Conservation (phyloP, 1,284 basidiomycete species). For the Malassezia pachydermatis region DNA sequence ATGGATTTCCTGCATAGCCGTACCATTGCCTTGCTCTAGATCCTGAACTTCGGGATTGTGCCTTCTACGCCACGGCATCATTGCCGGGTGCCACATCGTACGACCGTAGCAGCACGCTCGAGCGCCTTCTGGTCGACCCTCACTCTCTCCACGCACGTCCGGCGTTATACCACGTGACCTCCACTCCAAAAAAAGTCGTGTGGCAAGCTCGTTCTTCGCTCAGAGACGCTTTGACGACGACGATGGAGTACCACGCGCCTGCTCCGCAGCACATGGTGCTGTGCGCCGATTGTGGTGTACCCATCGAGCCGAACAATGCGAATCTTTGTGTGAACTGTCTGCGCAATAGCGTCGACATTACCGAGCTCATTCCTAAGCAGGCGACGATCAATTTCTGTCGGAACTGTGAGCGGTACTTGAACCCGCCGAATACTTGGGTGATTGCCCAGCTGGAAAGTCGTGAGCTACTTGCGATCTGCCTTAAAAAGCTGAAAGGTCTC, state of each 20-base stretch:
- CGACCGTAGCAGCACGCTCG: no score
- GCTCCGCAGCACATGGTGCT: conserved; percentile 46
- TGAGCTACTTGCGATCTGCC: conserved; percentile 64
- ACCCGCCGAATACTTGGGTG: conserved; percentile 79
- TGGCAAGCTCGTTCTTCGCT: neutral
- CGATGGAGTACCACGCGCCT: conserved; percentile 39
- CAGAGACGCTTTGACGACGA: neutral
- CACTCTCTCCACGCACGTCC: no score
- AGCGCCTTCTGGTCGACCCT: no score
- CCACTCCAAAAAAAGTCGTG: conserved; percentile 10
- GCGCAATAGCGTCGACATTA: conserved; percentile 86
- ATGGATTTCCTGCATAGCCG: no score
- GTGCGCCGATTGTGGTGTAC: conserved; percentile 59
- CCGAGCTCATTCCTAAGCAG: conserved; percentile 96
- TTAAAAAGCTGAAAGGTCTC: conserved; percentile 88
- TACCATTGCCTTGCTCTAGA: no score
- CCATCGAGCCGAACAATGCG: conserved; percentile 87
- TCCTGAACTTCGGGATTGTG: no score
- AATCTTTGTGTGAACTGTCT: conserved; percentile 89
- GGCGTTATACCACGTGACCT: no score
- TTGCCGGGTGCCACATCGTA: no score
- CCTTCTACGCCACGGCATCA: no score
- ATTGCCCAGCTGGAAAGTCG: conserved; percentile 79
- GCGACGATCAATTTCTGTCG: conserved; percentile 85
- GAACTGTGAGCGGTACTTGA: conserved; percentile 90